phyloP scores from a whole-genome alignment of 1,139 yeast species.

The Saccharomyces hybrid region DNA sequence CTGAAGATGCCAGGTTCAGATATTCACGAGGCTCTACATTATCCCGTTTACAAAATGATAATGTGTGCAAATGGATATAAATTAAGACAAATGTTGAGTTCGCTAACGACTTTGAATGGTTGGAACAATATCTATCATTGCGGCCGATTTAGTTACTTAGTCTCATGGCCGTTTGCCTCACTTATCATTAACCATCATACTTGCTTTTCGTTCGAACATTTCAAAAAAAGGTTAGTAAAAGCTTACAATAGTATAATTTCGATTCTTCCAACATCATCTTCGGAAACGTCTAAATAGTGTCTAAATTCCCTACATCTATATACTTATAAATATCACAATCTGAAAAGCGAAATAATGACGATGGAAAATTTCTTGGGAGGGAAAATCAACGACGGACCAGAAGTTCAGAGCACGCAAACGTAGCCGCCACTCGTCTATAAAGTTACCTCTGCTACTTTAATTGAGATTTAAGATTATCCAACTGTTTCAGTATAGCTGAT shows the following conservation, averaged over 20 bases:
- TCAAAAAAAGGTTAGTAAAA: not conserved
- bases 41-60: constrained; percentile 24
- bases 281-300: not conserved
- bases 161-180: constrained; percentile 8
- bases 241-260: not conserved
- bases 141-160: constrained; percentile 18
- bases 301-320: not conserved
- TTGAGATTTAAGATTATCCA: constrained; percentile 39
- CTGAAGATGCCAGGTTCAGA: constrained; percentile 21
- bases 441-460: constrained; percentile 10
- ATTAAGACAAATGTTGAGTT: constrained; percentile 10
- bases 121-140: constrained; percentile 11
- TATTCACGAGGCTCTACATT: constrained; percentile 19
- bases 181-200: not conserved
- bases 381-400: not conserved
- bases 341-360: not conserved
- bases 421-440: not conserved
- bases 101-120: constrained; percentile 14
- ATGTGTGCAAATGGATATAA: constrained; percentile 21
- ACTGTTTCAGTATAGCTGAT: constrained; percentile 75
- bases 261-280: not conserved
- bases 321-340: not conserved
- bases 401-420: not conserved
- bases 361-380: not conserved
- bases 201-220: not conserved